These are phyloP conservation scores for Penicillium sumatraense DNA, from an alignment of 2,329 filamentous ascomycete genomes.

Conservation along the genomic window DNA sequence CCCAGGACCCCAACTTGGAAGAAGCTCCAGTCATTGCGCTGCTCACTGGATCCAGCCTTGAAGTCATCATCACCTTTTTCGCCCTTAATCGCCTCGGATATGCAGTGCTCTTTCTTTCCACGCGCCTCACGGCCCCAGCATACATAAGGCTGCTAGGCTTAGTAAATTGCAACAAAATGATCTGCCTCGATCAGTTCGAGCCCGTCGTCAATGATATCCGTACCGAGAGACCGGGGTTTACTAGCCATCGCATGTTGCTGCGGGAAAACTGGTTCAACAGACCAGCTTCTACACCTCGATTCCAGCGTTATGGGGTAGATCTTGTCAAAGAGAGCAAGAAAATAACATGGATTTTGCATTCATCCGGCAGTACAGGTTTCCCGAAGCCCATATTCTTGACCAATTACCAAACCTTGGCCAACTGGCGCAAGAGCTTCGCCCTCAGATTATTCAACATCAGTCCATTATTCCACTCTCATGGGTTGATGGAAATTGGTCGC, in stretches of 20 bases:
- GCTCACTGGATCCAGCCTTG: slow-evolving; percentile 59
- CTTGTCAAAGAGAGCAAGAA: slow-evolving; percentile 34
- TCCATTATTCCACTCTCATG: slow-evolving; percentile 64
- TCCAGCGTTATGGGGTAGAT: slow-evolving; percentile 24
- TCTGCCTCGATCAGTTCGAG: slow-evolving; percentile 26
- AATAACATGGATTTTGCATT: slow-evolving; percentile 52
- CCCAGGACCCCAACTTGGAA: slow-evolving; percentile 36
- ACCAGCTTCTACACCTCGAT: slow-evolving; percentile 3
- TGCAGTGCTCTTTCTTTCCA: slow-evolving; percentile 60
- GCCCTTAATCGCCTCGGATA: slow-evolving; percentile 62
- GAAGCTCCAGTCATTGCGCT: slow-evolving; percentile 51
- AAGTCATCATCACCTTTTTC: slow-evolving; percentile 60
- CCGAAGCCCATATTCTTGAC: slow-evolving; percentile 66
- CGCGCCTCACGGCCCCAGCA: slow-evolving; percentile 57
- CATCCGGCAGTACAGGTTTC: slow-evolving; percentile 62
- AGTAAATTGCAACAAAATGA: slow-evolving; percentile 41
- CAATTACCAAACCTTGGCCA: slow-evolving; percentile 55
- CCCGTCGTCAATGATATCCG: slow-evolving; percentile 21
- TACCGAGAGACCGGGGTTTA: slow-evolving; percentile 17
- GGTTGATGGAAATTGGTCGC: slow-evolving; percentile 58
- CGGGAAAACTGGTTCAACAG: slow-evolving; percentile 29
- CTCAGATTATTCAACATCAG: slow-evolving; percentile 58
- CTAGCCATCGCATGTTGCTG: slow-evolving; percentile 26
- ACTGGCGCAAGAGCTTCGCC: slow-evolving; percentile 50
- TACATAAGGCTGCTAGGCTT: slow-evolving; percentile 52